These are phyloP conservation scores for Colletotrichum chlorophyti DNA, from an alignment of 2,329 filamentous ascomycete genomes.

Conservation along the genomic window DNA sequence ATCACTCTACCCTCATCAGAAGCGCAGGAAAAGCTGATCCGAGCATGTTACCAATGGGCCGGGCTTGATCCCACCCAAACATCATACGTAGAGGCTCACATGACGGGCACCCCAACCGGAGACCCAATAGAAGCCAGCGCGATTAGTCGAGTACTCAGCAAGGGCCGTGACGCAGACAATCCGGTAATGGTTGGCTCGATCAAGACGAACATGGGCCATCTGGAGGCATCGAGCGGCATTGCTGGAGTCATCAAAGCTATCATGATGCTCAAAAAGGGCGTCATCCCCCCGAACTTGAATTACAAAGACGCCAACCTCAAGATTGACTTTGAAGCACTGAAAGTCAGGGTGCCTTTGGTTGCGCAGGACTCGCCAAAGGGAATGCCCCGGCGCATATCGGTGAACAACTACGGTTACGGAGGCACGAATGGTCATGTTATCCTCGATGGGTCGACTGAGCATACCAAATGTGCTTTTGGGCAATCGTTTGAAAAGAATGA, in stretches of 20 bases:
- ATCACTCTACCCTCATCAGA: conserved; percentile 38
- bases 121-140: conserved; percentile 57
- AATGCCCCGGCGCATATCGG: conserved; percentile 1
- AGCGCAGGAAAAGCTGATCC: conserved; percentile 40
- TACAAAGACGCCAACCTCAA: conserved; percentile 52
- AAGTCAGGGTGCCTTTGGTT: background rate
- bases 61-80: conserved; percentile 32
- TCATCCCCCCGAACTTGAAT: conserved; percentile 60
- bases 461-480: too few species aligned
- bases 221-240: conserved; percentile 58
- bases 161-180: conserved; percentile 37
- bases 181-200: conserved; percentile 58
- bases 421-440: conserved; percentile 25
- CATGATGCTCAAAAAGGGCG: conserved; percentile 54
- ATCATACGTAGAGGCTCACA: conserved; percentile 61
- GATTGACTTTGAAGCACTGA: conserved; percentile 36
- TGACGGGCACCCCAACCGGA: conserved; percentile 65
- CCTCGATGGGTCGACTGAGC: conserved; percentile 35
- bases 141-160: conserved; percentile 51
- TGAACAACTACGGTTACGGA: conserved; percentile 26
- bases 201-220: conserved; percentile 61
- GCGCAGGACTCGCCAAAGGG: background rate
- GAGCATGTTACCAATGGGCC: conserved; percentile 35
- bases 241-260: conserved; percentile 60
- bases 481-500: background rate